phyloP scores from a whole-genome alignment of 2,329 filamentous ascomycete genomes.

The Helotiales sp. region DNA sequence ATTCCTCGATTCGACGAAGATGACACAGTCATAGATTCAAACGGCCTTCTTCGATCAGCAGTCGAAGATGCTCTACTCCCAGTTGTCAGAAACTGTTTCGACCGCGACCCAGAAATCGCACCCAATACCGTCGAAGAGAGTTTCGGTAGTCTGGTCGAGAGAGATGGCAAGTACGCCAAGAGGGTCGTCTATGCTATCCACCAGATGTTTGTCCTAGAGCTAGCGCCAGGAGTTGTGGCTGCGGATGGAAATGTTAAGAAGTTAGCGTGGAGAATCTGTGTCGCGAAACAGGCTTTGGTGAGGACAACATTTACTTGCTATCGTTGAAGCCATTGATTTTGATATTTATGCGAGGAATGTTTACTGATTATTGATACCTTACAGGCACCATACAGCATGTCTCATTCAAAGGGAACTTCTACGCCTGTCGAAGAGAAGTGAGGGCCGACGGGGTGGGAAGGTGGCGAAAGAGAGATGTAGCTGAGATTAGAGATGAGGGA shows the following conservation, averaged over 20 bases:
- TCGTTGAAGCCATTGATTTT: constrained; percentile 9
- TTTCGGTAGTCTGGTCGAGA: constrained; percentile 84
- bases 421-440: constrained; percentile 37
- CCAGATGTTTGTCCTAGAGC: constrained; percentile 97
- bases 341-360: background rate
- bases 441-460: background rate
- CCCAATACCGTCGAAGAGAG: constrained; percentile 78
- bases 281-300: constrained; percentile 93
- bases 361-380: constrained; percentile 10
- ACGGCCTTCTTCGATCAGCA: constrained; percentile 66
- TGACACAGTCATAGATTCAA: constrained; percentile 56
- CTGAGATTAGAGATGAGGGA: background rate
- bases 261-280: constrained; percentile 91
- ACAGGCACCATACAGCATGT: constrained; percentile 44
- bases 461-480: background rate
- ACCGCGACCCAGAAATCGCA: constrained; percentile 88
- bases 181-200: constrained; percentile 92
- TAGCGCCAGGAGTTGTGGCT: constrained; percentile 88
- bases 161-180: constrained; percentile 86
- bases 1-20: constrained; percentile 81
- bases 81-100: constrained; percentile 88
- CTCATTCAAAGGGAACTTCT: constrained; percentile 40
- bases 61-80: constrained; percentile 81
- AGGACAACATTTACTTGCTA: constrained; percentile 21
- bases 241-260: constrained; percentile 91